Evolutionary conservation across 345 rosid genomes (phyloP).

Genomic region (Firmiana major): DNA sequence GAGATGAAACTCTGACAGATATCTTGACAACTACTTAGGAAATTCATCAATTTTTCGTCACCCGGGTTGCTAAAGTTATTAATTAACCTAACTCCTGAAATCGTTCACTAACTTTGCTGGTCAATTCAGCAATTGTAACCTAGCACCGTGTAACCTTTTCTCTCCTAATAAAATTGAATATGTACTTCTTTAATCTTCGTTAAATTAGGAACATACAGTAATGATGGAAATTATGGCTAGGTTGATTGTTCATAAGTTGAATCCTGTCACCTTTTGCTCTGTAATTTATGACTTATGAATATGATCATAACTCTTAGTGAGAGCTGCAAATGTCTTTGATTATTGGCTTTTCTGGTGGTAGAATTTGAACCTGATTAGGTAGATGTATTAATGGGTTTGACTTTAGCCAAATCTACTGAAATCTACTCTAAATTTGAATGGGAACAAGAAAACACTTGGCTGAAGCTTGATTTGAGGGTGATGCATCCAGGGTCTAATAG

Average conservation of each 20-base stretch:
- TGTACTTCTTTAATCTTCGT: background rate
- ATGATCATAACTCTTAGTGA: background rate
- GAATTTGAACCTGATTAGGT: background rate
- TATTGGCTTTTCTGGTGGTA: background rate
- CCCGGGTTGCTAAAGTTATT: background rate
- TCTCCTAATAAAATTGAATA: background rate
- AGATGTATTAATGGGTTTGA: background rate
- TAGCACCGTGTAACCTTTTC: background rate
- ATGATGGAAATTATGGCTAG: background rate
- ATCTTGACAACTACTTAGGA: background rate
- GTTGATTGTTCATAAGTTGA: background rate
- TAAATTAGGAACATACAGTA: background rate
- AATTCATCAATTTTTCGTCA: background rate
- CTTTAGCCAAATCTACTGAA: background rate
- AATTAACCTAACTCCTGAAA: background rate
- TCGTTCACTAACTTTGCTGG: background rate
- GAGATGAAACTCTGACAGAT: background rate
- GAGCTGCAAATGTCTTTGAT: background rate
- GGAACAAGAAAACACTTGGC: background rate
- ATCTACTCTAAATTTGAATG: background rate
- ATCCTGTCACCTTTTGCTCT: constrained; percentile 3
- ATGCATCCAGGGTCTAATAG: background rate
- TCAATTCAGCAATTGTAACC: background rate
- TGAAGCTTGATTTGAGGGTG: background rate
- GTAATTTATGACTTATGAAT: background rate